Evolutionary conservation across 2,329 filamentous ascomycete species (phyloP), one percentile per base, ranked within the genome.

Genomic region (Nothophoma quercina): DNA sequence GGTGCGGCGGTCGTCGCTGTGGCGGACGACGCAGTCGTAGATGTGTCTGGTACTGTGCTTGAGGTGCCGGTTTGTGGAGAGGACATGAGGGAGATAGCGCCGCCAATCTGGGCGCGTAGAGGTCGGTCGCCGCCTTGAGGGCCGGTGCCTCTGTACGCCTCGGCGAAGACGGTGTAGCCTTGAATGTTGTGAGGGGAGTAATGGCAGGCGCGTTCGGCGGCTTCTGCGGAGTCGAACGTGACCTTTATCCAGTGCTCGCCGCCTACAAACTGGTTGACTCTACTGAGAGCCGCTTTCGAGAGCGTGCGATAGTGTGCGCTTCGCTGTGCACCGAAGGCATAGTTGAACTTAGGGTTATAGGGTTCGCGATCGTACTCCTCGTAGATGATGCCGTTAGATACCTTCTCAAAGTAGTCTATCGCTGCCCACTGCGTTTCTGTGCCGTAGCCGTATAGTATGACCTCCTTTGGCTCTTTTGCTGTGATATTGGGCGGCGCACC

Each of bases 311-410:
- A 85, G 39, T 88, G 86, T 7, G 88, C 84, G 8, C 89, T 86
- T 12, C 65, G 60, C 42, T 89, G 85, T 64, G 91, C 88, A 58
- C 90, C 84, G 61, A 93, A 85, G 1, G 87, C 84, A 69, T 90
- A 77, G n/a, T 78, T 89, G 78, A 89, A 93, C 51, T 88, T 84
- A 57, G 87, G 83, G 49, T 85, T 81, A 2, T 90, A 89, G n/a
- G 93, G 88, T 59, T 90, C 87, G 57, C 93, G 87, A 7, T 92
- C 86, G 75, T 98, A 98, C 76, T 97, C 93, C 77, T 98, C 93
- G 75, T 93, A 93, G 70, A 97, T 91, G 58, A 85, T 79, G 21
- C 93, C 93, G 25, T 77, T 75, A 6, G 90, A 93, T 33, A 96
- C 86, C 55, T 88, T 85, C 78, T 97, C 93, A 77, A 89, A 98